Base-by-base conservation (phyloP, 352 stramenopile species). In the Phytophthora litchii region DNA sequence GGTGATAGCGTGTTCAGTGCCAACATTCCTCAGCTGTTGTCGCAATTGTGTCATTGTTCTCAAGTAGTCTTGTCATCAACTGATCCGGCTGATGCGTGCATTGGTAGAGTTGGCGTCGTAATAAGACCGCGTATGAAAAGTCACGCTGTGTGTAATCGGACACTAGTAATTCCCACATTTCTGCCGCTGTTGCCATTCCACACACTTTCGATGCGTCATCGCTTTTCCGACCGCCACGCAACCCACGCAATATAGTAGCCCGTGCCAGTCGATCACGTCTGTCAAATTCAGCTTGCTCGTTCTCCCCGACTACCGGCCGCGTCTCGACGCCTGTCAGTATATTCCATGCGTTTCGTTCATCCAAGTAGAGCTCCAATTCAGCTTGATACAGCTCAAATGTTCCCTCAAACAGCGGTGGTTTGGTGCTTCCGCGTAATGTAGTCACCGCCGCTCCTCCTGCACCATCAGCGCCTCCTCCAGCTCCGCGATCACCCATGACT, bases 361-460 rank as follows among this genome's bases (percentile, higher is more conserved):
- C 41, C 20, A 60, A 31, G 19, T 53, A 60, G 4, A 53, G 42
- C 4, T 60, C 17, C 29, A 60, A 16, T 11, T 60, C 52, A 13
- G 11, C 20, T 29, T 23, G 42, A 32, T 60, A 60, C 16, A 60
- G 16, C 42, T 47, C 52, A 31, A 53, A 60, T n/a, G 34, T 42
- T 10, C 42, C 41, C 32, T 46, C 19, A 20, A 60, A 47, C 11
- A 35, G n/a, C n/a, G 32, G 32, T 12, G 31, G 0, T 21, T 60
- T 47, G 4, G 8, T 25, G n/a, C 32, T 53, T 11, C 42, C 40
- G 9, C 49, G 49, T 25, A 57, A 20, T 27, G 1, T 13, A 13
- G 4, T 9, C 1, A 12, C 29, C 6, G 29, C 29, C 2, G 29
- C 7, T 12, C 29, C 29, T 27, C 5, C 23, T 27, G 29, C 29